Base-by-base conservation (phyloP, 805 yeast genomes). In the Saturnispora gosingensis region DNA sequence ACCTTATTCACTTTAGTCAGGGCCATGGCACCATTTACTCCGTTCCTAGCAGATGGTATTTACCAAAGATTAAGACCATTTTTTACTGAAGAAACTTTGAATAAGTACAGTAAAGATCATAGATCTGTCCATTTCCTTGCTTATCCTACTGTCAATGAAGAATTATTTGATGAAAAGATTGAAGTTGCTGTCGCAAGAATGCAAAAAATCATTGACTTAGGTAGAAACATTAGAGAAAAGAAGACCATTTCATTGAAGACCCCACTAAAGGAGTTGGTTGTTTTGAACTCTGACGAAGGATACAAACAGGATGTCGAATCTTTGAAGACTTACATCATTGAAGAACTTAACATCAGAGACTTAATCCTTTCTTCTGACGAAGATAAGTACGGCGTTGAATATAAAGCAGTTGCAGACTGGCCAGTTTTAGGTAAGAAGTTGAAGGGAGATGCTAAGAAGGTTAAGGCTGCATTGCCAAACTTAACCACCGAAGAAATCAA, bases 1-100 rank as follows among this genome's bases (percentile, higher is more conserved):
- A 96, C 93, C 34, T 75, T 90, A 61, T 85, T 86, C 68, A 88
- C 88, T 45, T 81, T 93, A 64, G 84, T 81, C 48, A 82, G 97
- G 67, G 95, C 96, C 46, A 91, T 93, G 97, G 98, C 98, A 53
- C 99, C 99, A 58, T 93, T 93, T 73, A 90, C 98, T 49, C 99
- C 99, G 58, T 95, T 84, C 77, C 76, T 95, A 69, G 76, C 98
- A 47, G 99, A 93, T 64, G 81, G 80, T 63, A 86, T 93, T 61
- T 93, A 90, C 72, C 84, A 80, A 66, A 82, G 80, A 69, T 72
- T 93, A 71, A 79, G 75, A 64, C 73, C 72, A 45, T 80, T 71
- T 59, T 84, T 83, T 70, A 68, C 77, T n/a, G 77, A 74, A 16
- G 82, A 77, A 40, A 78, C 78, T 25, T 74, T 86, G 68, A 58